A percentile compares a stretch with the other conserved stretches of the same genome.
Conservation (phyloP, 2,329 filamentous ascomycete species). For the Colletotrichum liriopes region DNA sequence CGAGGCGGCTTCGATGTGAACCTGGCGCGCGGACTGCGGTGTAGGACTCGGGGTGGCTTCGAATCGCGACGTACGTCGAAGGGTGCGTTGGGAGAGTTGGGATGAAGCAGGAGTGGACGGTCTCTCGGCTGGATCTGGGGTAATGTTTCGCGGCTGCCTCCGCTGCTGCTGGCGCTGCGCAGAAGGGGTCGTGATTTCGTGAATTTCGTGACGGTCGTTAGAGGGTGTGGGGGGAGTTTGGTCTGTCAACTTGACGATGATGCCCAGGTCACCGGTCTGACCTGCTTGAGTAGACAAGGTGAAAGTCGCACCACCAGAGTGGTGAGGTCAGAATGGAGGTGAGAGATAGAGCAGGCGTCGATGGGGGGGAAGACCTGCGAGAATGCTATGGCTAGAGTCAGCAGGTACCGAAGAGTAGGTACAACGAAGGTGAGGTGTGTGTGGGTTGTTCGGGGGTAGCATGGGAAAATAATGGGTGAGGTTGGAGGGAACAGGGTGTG, state of each 20-base stretch:
- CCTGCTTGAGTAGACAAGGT: constrained; percentile 64
- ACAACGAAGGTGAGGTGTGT: constrained; percentile 21
- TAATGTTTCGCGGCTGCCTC: constrained; percentile 56
- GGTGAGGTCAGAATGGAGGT: constrained; percentile 47
- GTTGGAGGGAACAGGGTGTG: constrained; percentile 39
- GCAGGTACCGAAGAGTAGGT: constrained; percentile 27
- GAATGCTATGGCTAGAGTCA: constrained; percentile 32
- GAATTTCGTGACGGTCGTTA: constrained; percentile 71
- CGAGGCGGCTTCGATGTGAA: constrained; percentile 64
- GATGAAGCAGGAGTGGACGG: constrained; percentile 63
- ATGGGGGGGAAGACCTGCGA: constrained; percentile 17
- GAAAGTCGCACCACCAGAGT: constrained; percentile 60
- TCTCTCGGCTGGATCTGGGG: constrained; percentile 58
- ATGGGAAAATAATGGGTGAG: constrained; percentile 37
- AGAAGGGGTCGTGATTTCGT: constrained; percentile 61
- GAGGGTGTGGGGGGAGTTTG: constrained; percentile 55
- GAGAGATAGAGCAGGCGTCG: constrained; percentile 8
- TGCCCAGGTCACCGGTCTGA: constrained; percentile 52
- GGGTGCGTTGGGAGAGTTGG: constrained; percentile 60
- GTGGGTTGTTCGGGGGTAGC: constrained; percentile 30
- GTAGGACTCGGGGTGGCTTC: constrained; percentile 61
- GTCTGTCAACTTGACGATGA: constrained; percentile 64
- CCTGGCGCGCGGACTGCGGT: constrained; percentile 52
- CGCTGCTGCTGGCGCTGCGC: constrained; percentile 59
- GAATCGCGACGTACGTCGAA: constrained; percentile 69